Evolutionary conservation across 345 rosid species (phyloP).

Genomic region (Ailanthus altissimus): DNA sequence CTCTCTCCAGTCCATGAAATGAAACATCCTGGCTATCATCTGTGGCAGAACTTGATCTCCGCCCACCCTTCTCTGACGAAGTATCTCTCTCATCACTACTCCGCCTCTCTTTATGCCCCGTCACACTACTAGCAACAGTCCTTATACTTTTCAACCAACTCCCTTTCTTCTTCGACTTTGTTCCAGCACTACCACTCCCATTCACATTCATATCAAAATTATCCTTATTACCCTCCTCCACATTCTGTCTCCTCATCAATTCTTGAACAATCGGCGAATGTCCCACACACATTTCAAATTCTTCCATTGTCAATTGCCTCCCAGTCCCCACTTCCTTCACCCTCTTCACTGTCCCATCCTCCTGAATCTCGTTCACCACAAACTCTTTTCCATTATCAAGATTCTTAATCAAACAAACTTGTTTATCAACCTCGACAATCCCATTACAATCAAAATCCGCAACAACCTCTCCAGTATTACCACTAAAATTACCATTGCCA

Average conservation of each 20-base stretch:
- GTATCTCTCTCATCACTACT: slow-evolving; percentile 93
- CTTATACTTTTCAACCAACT: slow-evolving; percentile 78
- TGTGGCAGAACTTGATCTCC: slow-evolving; percentile 91
- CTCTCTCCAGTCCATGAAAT: slow-evolving; percentile 84
- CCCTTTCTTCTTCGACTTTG: slow-evolving; percentile 72
- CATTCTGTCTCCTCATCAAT: slow-evolving; percentile 92
- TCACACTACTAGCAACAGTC: slow-evolving; percentile 70
- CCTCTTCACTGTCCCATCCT: slow-evolving; percentile 79
- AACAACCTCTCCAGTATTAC: slow-evolving; percentile 33
- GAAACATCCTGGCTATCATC: slow-evolving; percentile 92
- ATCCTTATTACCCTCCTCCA: slow-evolving; percentile 65
- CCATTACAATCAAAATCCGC: slow-evolving; percentile 37
- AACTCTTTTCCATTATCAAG: slow-evolving; percentile 89
- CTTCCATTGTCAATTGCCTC: slow-evolving; percentile 91
- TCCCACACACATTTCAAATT: slow-evolving; percentile 84
- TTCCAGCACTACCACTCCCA: slow-evolving; percentile 34
- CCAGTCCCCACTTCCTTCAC: slow-evolving; percentile 88
- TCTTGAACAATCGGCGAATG: slow-evolving; percentile 96
- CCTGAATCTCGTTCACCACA: slow-evolving; percentile 81
- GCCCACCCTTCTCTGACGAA: slow-evolving; percentile 84
- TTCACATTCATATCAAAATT: slow-evolving; percentile 40
- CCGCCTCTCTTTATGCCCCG: slow-evolving; percentile 70
- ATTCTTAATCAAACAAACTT: slow-evolving; percentile 70
- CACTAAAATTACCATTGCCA: slow-evolving; percentile 36
- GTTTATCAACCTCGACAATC: slow-evolving; percentile 29